Conservation (phyloP, 2,329 filamentous ascomycete genomes). For the Arthrobotrys musiformis region DNA sequence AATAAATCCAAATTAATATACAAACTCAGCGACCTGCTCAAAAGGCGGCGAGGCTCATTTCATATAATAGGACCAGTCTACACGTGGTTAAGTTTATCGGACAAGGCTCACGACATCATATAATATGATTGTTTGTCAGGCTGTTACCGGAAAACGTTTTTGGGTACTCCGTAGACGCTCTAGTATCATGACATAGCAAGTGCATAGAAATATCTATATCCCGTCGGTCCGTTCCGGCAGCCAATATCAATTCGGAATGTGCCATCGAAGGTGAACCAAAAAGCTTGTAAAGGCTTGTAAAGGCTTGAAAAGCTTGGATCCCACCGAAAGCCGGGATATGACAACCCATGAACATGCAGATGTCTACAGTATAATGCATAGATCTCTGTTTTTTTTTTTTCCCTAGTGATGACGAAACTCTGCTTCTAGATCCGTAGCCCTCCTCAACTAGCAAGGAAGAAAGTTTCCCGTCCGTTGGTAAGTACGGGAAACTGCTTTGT, state of each 20-base stretch:
- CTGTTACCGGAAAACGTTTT: neutral
- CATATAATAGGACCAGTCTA: too few species aligned
- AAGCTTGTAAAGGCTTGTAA: conserved; percentile 3
- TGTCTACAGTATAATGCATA: neutral
- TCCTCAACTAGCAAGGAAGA: neutral
- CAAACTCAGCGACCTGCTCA: neutral
- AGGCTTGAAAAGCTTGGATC: conserved; percentile 7
- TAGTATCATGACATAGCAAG: too few species aligned
- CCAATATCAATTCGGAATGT: neutral
- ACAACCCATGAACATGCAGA: too few species aligned
- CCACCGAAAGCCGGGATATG: conserved; percentile 4
- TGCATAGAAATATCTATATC: neutral
- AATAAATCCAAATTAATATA: neutral
- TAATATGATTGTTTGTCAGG: neutral
- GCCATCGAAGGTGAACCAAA: neutral
- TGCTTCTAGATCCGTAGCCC: neutral
- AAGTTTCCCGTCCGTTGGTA: neutral
- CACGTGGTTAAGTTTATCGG: too few species aligned
- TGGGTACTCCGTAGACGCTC: neutral
- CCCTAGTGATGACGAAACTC: conserved; percentile 27
- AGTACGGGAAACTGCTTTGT: neutral
- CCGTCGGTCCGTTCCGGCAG: neutral
- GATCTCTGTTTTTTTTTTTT: too few species aligned
- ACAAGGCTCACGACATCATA: too few species aligned
- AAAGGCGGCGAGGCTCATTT: neutral